These are phyloP conservation scores for Talaromyces stipitatus DNA, from an alignment of 495 filamentous ascomycete genomes.

Conservation along the genomic window DNA sequence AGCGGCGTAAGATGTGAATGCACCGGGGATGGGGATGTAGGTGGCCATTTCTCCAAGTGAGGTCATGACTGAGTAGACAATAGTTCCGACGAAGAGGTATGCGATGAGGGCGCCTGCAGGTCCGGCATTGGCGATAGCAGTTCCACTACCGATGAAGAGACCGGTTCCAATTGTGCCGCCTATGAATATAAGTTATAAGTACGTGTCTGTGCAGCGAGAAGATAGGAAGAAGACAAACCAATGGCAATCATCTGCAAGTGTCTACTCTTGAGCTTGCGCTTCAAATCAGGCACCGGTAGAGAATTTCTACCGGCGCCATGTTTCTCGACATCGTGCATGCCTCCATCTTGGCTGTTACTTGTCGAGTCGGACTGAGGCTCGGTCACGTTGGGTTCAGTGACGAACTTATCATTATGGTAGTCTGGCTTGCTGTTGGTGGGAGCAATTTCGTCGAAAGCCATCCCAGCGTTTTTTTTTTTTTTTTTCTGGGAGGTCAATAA, in stretches of 20 bases:
- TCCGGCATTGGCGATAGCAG: slow-evolving; percentile 53
- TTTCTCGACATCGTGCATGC: slow-evolving; percentile 31
- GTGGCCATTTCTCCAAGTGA: slow-evolving; percentile 64
- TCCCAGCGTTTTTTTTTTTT: neutral
- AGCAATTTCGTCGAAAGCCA: neutral
- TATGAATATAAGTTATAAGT: slow-evolving; percentile 4
- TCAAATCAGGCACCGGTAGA: slow-evolving; percentile 34
- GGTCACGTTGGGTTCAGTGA: neutral
- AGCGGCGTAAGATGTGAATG: slow-evolving; percentile 67
- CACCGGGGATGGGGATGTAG: slow-evolving; percentile 68
- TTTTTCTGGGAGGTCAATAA: neutral
- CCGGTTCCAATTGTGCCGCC: slow-evolving; percentile 73
- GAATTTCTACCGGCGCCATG: slow-evolving; percentile 32
- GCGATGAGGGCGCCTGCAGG: slow-evolving; percentile 64
- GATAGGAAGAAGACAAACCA: slow-evolving; percentile 43
- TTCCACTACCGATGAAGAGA: slow-evolving; percentile 65
- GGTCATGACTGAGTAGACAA: slow-evolving; percentile 47
- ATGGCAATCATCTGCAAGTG: slow-evolving; percentile 72
- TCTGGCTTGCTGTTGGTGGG: too few relatives aligned
- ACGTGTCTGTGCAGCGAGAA: slow-evolving; percentile 36
- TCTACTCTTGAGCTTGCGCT: slow-evolving; percentile 60
- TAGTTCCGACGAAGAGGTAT: slow-evolving; percentile 58
- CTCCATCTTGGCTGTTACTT: slow-evolving; percentile 5
- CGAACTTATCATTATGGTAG: neutral
- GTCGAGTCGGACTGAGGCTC: neutral